Evolutionary conservation across 805 yeast genomes (phyloP), one percentile per base, ranked within the genome.

Genomic region (Saccharomycopsis microspora): DNA sequence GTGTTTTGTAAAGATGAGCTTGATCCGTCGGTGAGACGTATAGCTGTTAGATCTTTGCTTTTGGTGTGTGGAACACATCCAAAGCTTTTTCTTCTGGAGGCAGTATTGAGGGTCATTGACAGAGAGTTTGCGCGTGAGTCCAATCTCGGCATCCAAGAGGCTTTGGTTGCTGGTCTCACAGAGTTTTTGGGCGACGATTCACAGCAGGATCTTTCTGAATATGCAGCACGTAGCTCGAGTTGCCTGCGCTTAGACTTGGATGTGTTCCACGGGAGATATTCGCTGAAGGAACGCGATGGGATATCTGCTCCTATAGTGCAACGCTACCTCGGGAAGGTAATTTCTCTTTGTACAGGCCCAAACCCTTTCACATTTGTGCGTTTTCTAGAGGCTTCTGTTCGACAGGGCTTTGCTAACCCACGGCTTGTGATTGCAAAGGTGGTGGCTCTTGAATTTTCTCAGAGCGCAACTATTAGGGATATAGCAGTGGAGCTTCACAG

Each of bases 321-420:
- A 47, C 64, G 86, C 36, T 85, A 79, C 56, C 60, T 80, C 44
- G 60, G 60, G 3, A 57, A 63, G 3, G 69, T 82, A 4, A 62
- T 84, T 29, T 76, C 86, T 47, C 52, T 78, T 0, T 55, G 59
- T 3, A 71, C 71, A 35, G 72, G 75, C 30, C 28, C 29, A 30
- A 5, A 4, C 29, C 28, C 32, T 67, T 61, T 66, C 32, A 59
- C 70, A 1, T 80, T 86, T 0, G 69, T 80, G 3, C 65, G 69
- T 33, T 76, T 79, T 51, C 57, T 85, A 40, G 76, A 71, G 47
- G 60, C 75, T 40, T 74, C 82, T 29, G 71, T 82, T 6, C 69
- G 69, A 32, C 68, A 78, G 46, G 95, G 95, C 0, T 82, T 76
- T 61, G 82, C 83, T 0, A 85, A 82, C 57, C 96, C 96, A 1